These are phyloP conservation scores for Neobulgaria alba DNA, from an alignment of 2,329 filamentous ascomycete genomes.

Conservation along the genomic window DNA sequence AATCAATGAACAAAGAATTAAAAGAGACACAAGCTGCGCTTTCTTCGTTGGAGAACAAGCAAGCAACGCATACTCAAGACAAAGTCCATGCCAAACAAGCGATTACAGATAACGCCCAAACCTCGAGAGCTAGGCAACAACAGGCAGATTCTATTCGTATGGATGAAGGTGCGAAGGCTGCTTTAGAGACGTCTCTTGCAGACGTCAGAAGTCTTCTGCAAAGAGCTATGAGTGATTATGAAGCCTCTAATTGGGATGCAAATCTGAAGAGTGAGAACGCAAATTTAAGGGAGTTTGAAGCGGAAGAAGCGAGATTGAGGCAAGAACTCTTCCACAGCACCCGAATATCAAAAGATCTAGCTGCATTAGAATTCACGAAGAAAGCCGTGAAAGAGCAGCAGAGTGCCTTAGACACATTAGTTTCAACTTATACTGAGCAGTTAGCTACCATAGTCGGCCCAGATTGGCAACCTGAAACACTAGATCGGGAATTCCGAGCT, in stretches of 20 bases:
- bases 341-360: constrained; percentile 70
- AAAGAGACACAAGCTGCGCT: constrained; percentile 64
- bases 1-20: constrained; percentile 65
- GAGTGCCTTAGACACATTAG: constrained; percentile 69
- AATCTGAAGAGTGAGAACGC: constrained; percentile 59
- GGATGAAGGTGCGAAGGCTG: constrained; percentile 76
- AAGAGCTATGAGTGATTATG: constrained; percentile 53
- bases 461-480: constrained; percentile 58
- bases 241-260: constrained; percentile 58
- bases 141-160: constrained; percentile 65
- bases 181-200: constrained; percentile 64
- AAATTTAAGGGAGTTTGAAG: constrained; percentile 61
- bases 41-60: constrained; percentile 65
- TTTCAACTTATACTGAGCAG: constrained; percentile 62
- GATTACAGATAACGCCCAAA: constrained; percentile 65
- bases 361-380: constrained; percentile 73
- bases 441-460: constrained; percentile 55
- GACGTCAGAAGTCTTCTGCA: constrained; percentile 58
- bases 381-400: constrained; percentile 70
- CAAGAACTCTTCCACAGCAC: constrained; percentile 79
- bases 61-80: constrained; percentile 62
- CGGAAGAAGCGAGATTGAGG: constrained; percentile 61
- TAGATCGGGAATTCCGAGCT: constrained; percentile 64
- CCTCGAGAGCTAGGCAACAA: constrained; percentile 55
- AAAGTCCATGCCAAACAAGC: constrained; percentile 66